Conservation (phyloP, 495 filamentous ascomycete species). For the Penicillium nucicola region DNA sequence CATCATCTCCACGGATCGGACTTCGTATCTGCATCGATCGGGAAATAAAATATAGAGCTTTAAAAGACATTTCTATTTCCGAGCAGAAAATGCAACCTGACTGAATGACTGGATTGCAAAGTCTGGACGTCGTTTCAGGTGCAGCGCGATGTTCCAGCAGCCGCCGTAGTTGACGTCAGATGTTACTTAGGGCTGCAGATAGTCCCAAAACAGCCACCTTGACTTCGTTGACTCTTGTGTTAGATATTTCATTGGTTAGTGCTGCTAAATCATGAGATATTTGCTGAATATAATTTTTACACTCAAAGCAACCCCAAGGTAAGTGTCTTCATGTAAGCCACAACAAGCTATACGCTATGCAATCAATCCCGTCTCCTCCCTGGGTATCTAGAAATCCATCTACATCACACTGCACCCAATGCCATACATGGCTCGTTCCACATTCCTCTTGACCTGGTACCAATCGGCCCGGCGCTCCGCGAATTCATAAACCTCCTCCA, state of each 20-base stretch:
- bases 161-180: conserved; percentile 35
- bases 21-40: no score
- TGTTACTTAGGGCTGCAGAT: conserved; percentile 8
- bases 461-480: conserved; percentile 92
- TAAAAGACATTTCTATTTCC: not conserved
- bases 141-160: conserved; percentile 21
- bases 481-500: conserved; percentile 97
- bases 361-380: conserved; percentile 19
- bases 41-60: no score
- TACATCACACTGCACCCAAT: conserved; percentile 87
- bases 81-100: conserved; percentile 11
- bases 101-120: conserved; percentile 6
- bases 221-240: not conserved
- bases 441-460: conserved; percentile 79
- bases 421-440: conserved; percentile 98
- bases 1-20: no score
- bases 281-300: not conserved
- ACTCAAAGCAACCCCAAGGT: not conserved
- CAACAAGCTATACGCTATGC: conserved; percentile 15
- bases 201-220: not conserved
- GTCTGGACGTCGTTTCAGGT: conserved; percentile 22
- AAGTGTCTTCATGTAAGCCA: not conserved
- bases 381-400: conserved; percentile 15
- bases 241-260: no score
- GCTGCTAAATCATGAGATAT: not conserved